These are phyloP conservation scores for Quillaja saponaria DNA, from an alignment of 306 rosid genomes.

Conservation along the genomic window DNA sequence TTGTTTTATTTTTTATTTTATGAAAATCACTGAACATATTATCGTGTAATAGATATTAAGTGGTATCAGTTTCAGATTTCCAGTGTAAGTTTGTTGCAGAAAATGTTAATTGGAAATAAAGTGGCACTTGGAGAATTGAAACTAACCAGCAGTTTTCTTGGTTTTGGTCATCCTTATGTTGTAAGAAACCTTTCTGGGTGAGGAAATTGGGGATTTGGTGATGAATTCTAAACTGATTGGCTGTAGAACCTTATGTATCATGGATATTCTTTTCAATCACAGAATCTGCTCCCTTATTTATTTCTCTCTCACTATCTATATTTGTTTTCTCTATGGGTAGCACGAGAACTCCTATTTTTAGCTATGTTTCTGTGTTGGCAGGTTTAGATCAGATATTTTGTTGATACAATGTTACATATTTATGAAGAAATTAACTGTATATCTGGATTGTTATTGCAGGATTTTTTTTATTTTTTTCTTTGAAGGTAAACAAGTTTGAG, in stretches of 20 bases:
- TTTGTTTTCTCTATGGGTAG: background rate
- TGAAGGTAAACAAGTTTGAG: constrained; percentile 7
- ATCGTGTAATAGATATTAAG: no score
- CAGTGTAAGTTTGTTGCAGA: no score
- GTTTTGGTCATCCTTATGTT: background rate
- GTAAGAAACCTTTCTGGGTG: background rate
- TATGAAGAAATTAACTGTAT: constrained; percentile 14
- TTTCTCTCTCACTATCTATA: background rate
- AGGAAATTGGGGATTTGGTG: background rate
- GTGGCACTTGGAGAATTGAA: background rate
- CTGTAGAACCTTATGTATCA: no score
- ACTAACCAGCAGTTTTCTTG: background rate
- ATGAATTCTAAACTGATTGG: background rate
- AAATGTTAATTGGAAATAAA: background rate
- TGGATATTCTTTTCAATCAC: no score
- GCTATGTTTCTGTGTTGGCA: background rate
- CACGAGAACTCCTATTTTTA: background rate
- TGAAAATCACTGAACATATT: no score
- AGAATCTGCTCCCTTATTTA: background rate
- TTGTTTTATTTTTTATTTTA: no score
- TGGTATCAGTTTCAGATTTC: no score
- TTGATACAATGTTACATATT: constrained; percentile 2
- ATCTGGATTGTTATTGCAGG: constrained; percentile 44
- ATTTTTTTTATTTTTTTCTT: constrained; percentile 21
- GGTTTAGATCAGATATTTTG: background rate